These are phyloP conservation scores for Monilinia laxa DNA, from an alignment of 2,329 filamentous ascomycete genomes.

Conservation along the genomic window DNA sequence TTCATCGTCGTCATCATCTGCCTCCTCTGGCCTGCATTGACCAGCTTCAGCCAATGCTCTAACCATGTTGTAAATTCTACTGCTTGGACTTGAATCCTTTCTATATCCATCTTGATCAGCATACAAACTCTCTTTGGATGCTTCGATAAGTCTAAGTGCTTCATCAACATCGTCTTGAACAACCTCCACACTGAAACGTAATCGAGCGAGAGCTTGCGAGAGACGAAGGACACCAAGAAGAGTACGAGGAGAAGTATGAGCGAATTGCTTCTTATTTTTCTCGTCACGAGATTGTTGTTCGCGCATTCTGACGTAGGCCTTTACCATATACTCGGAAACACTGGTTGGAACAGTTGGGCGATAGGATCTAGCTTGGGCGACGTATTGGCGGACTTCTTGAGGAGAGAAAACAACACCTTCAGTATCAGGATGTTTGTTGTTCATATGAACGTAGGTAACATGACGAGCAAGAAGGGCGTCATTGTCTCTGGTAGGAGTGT, in stretches of 20 bases:
- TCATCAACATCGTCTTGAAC: constrained; percentile 94
- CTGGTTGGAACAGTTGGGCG: constrained; percentile 80
- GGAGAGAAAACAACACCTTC: constrained; percentile 79
- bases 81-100: constrained; percentile 75
- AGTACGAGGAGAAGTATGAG: constrained; percentile 90
- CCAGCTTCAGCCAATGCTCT: constrained; percentile 83
- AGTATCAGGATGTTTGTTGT: constrained; percentile 87
- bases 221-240: constrained; percentile 90
- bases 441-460: constrained; percentile 96
- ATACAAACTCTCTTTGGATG: constrained; percentile 88
- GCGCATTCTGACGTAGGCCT: constrained; percentile 92
- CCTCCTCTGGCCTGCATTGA: constrained; percentile 48
- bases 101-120: constrained; percentile 61
- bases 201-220: constrained; percentile 86
- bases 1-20: constrained; percentile 68
- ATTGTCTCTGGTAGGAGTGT: constrained; percentile 83
- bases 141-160: constrained; percentile 84
- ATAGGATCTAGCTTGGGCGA: constrained; percentile 87
- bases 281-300: constrained; percentile 91
- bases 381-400: constrained; percentile 91
- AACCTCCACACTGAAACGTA: constrained; percentile 84
- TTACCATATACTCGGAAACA: constrained; percentile 94
- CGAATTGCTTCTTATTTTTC: constrained; percentile 86
- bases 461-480: constrained; percentile 94
- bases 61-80: constrained; percentile 93